Conservation (phyloP, 768 basidiomycete species). For the Chlorophyllum brunneum region DNA sequence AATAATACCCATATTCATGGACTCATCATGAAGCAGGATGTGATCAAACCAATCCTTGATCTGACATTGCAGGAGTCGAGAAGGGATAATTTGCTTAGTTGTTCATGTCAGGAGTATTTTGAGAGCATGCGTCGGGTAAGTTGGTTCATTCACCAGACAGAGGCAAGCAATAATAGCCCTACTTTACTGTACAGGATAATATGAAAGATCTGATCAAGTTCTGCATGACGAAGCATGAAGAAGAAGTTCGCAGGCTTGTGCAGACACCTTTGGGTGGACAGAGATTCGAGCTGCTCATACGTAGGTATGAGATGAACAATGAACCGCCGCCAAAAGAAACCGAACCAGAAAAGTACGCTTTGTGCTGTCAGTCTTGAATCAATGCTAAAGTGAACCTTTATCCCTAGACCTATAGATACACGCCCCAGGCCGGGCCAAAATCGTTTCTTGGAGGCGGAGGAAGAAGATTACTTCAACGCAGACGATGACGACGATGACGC, state of each 20-base stretch:
- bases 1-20: slow-evolving; percentile 73
- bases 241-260: slow-evolving; percentile 59
- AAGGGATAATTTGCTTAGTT: slow-evolving; percentile 89
- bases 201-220: slow-evolving; percentile 80
- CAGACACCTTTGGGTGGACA: slow-evolving; percentile 56
- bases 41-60: slow-evolving; percentile 79
- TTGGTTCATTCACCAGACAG: slow-evolving; percentile 6
- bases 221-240: slow-evolving; percentile 76
- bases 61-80: slow-evolving; percentile 78
- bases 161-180: background rate
- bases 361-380: background rate
- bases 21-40: slow-evolving; percentile 81
- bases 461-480: slow-evolving; percentile 92
- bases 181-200: slow-evolving; percentile 66
- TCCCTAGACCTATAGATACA: slow-evolving; percentile 33
- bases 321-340: slow-evolving; percentile 62
- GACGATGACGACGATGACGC: slow-evolving; percentile 73
- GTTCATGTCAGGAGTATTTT: slow-evolving; percentile 94
- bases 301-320: slow-evolving; percentile 89
- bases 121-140: slow-evolving; percentile 85
- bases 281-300: slow-evolving; percentile 69
- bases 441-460: slow-evolving; percentile 61
- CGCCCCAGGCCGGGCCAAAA: slow-evolving; percentile 41
- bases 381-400: slow-evolving; percentile 13
- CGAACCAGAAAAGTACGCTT: slow-evolving; percentile 47